A percentile compares a stretch with the other conserved stretches of the same genome.
Conservation (phyloP, 2,329 filamentous ascomycete species). For the Pestalotiopsis sp. region DNA sequence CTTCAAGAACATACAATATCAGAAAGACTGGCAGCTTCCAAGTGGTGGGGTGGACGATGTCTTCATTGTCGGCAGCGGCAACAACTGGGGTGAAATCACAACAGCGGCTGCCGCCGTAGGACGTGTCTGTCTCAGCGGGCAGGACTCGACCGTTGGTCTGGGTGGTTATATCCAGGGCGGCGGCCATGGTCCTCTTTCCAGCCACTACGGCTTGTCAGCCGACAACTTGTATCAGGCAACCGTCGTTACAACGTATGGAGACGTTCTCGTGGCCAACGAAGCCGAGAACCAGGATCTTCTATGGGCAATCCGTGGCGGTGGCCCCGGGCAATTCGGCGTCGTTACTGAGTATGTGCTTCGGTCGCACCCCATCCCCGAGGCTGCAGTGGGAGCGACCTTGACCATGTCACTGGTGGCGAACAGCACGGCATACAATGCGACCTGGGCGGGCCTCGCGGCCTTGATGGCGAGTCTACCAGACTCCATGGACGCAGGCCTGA, state of each 20-base stretch:
- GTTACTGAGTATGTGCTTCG: slow-evolving; percentile 19
- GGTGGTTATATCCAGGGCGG: slow-evolving; percentile 42
- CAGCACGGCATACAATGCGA: not conserved
- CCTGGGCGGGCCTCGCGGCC: not conserved
- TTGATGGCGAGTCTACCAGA: not conserved
- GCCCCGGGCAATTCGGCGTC: slow-evolving; percentile 17
- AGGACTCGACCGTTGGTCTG: slow-evolving; percentile 12
- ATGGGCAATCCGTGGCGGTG: slow-evolving; percentile 21
- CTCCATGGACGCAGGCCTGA: not conserved
- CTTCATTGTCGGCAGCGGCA: slow-evolving; percentile 17
- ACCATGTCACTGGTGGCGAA: not conserved
- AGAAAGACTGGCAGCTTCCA: slow-evolving; percentile 4
- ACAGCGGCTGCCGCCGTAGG: not conserved
- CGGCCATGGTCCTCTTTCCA: slow-evolving; percentile 56
- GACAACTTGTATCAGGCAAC: slow-evolving; percentile 47
- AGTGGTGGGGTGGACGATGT: slow-evolving; percentile 38
- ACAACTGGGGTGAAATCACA: slow-evolving; percentile 11
- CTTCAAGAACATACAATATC: slow-evolving; percentile 39
- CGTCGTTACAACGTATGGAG: slow-evolving; percentile 24
- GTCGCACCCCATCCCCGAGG: slow-evolving; percentile 15
- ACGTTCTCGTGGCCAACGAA: slow-evolving; percentile 16
- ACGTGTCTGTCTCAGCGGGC: slow-evolving; percentile 10
- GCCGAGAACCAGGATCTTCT: slow-evolving; percentile 18
- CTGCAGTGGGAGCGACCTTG: not conserved
- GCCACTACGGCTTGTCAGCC: slow-evolving; percentile 56